Evolutionary conservation across 2,329 filamentous ascomycete genomes (phyloP), one percentile per base, ranked within the genome.

Genomic region (Drechslerella coelobrocha): DNA sequence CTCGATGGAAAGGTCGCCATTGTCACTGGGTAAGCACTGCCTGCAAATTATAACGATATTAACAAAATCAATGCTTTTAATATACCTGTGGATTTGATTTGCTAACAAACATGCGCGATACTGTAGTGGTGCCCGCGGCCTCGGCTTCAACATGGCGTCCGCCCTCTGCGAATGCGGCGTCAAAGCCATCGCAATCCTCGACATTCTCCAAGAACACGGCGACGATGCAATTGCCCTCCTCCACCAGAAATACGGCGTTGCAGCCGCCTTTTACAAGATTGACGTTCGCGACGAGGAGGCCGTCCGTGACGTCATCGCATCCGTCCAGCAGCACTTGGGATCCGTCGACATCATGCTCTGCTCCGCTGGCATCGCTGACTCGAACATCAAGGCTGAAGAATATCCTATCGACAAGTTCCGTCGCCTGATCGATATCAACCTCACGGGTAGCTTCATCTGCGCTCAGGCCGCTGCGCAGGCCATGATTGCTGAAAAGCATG

Each of bases 301-400:
- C 73, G 89, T 92, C 78, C 84, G 87, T 75, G 85, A 87, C 59
- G 88, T 88, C 21, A 86, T 92, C 57, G 82, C 86, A 73, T 83
- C 85, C 65, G 85, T 90, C 60, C 29, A 84, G 45, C 82, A 86
- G 71, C 82, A 86, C 72, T 89, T 88, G 75, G 89, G 89, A 57
- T 81, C 84, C 9, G 85, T 90, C 10, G 88, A 92, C 76, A 86
- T 91, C 29, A 82, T 92, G n/a, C 84, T 92, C 81, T 91, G 91
- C 81, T 87, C 88, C 52, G 89, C 89, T 48, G 89, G 89, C 77
- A 91, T 92, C 73, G 89, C 89, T 73, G 89, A 92, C 79, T 91
- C 89, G 78, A 92, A 92, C 83, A 89, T 92, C 81, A 89, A 89
- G 79, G 89, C 89, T 53, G 89, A 92, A 83, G 86, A 83, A 19